These are phyloP conservation scores for Trichomonas vaginalis DNA, from an alignment of 208 protist species.

Conservation along the genomic window DNA sequence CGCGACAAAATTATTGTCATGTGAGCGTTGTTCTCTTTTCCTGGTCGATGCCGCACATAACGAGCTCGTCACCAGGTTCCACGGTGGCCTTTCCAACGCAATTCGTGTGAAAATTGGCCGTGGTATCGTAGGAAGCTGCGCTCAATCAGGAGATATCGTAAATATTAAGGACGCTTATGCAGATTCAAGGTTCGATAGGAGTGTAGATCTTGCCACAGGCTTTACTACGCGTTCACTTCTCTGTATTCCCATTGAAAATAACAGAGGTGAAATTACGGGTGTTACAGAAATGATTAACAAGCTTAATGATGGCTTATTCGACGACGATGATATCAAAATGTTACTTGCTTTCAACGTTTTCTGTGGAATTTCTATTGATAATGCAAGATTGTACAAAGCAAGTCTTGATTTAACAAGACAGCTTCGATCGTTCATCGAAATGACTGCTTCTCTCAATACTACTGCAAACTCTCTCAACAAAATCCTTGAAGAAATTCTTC, in stretches of 20 bases:
- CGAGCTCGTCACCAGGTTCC: not conserved
- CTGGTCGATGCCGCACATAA: not conserved
- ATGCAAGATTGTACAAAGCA: not conserved
- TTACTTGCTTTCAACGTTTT: conserved; percentile 22
- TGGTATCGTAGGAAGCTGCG: conserved; percentile 27
- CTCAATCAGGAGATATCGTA: conserved; percentile 27
- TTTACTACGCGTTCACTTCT: conserved; percentile 38
- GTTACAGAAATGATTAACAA: conserved; percentile 43
- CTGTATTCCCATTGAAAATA: conserved; percentile 42
- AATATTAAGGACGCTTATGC: conserved; percentile 41
- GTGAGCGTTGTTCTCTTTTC: not conserved
- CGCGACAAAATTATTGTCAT: not conserved
- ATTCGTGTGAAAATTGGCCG: conserved; percentile 22
- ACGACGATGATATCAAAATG: conserved; percentile 24
- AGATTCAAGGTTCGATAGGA: conserved; percentile 40
- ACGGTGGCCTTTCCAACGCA: not conserved
- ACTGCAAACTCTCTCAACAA: not conserved
- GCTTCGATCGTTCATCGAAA: not conserved
- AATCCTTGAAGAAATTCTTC: not conserved
- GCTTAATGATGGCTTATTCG: conserved; percentile 3
- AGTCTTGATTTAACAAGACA: not conserved
- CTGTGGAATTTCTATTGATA: conserved; percentile 14
- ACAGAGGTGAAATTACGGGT: conserved; percentile 33
- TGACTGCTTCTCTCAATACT: not conserved
- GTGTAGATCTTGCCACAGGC: conserved; percentile 38